Evolutionary conservation across 148 eudicot genomes (phyloP), one percentile per base, ranked within the genome.

Genomic region (Amaranthus palmeri): DNA sequence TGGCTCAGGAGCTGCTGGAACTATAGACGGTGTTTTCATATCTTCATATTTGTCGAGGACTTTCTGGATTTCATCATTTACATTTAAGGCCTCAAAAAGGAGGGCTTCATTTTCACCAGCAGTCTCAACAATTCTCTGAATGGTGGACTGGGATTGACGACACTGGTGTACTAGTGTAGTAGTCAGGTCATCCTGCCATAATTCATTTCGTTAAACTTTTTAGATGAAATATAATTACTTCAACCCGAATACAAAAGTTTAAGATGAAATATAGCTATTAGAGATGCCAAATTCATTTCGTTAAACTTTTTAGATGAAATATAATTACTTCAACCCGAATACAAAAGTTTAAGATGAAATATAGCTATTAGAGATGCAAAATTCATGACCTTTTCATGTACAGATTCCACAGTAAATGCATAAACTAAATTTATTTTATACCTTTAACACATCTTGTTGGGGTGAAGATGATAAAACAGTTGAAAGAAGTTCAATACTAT

Each of bases 391-490:
- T 18, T 11, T 54, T 17, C 1, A 36, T 8, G 47, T 7, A 43
- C 43, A 18, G 36, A 25, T 0, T 2, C 36, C 36, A 65, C 11
- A 56, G 47, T 14, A 65, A 8, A 25, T 25, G 36, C n/a, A 45
- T n/a, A 64, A 44, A 58, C 45, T 15, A 11, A 41, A 8, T 48
- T 10, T 61, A 44, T 41, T 47, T 8, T 1, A 72, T 96, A 92
- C 99, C 99, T 96, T 77, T 67, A 92, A 74, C 73, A 81, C 96
- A 86, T 96, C 99, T 81, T 96, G 90, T 65, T 88, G 92, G 13
- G 97, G 96, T 9, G 99, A 96, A 72, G 97, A 96, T 65, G 99
- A 84, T 69, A 92, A 75, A 72, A 96, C 97, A 67, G 99, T 88
- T 55, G 90, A 81, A 41, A 96, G 92, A 79, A 96, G 99, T 61